Percentiles rank a stretch among this genome's conserved stretches.
phyloP scores from a whole-genome alignment of 352 stramenopile species.

The Phytophthora rubi region DNA sequence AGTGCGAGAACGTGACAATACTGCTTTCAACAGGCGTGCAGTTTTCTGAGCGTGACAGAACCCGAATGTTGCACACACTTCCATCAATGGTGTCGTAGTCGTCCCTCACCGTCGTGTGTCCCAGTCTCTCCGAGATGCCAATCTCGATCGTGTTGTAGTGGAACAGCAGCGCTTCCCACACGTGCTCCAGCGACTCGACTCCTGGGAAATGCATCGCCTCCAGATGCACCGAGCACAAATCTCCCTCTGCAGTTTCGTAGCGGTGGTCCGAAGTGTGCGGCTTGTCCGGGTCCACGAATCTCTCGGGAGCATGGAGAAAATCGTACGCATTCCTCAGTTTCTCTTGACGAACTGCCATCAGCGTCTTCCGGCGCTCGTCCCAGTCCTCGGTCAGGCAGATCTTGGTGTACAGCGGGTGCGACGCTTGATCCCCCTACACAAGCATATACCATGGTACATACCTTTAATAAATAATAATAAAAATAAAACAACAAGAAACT shows the following conservation, averaged over 20 bases:
- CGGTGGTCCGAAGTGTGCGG: slow-evolving; percentile 19
- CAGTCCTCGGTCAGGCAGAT: slow-evolving; percentile 28
- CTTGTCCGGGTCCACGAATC: slow-evolving; percentile 25
- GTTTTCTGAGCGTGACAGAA: slow-evolving; percentile 9
- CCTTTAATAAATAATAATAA: background rate
- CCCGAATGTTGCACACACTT: slow-evolving; percentile 16
- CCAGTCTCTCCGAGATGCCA: slow-evolving; percentile 36
- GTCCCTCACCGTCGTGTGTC: slow-evolving; percentile 36
- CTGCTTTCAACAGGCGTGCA: slow-evolving; percentile 15
- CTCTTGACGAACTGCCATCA: slow-evolving; percentile 28
- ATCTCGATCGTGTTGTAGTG: slow-evolving; percentile 44
- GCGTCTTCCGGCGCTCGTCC: slow-evolving; percentile 29
- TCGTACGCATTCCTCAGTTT: slow-evolving; percentile 25
- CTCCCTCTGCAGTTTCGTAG: slow-evolving; percentile 18
- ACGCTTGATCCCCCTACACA: slow-evolving; percentile 16
- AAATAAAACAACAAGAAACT: background rate
- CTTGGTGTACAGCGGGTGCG: slow-evolving; percentile 22
- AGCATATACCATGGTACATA: background rate
- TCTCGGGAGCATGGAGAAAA: slow-evolving; percentile 26
- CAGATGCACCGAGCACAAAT: slow-evolving; percentile 29
- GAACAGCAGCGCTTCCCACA: slow-evolving; percentile 40
- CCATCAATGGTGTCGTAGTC: slow-evolving; percentile 33
- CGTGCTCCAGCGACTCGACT: slow-evolving; percentile 28
- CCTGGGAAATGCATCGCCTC: slow-evolving; percentile 36
- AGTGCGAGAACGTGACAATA: slow-evolving; percentile 18